A percentile compares a stretch with the other conserved stretches of the same genome.
Evolutionary conservation across 768 basidiomycete genomes (phyloP).

Genomic region (Mycena rosella): DNA sequence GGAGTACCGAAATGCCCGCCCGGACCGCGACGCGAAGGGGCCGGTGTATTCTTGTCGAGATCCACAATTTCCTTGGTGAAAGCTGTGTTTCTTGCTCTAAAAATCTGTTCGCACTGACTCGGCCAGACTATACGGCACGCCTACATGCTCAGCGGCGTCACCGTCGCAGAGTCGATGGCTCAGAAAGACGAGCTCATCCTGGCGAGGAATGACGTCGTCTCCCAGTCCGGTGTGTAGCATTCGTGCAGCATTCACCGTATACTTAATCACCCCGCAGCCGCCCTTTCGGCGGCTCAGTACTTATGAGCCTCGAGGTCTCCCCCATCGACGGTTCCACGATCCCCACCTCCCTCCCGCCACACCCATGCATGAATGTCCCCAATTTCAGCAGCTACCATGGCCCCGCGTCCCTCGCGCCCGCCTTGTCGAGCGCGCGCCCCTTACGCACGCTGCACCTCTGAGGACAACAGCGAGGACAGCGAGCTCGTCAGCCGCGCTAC

Average conservation of each 20-base stretch:
- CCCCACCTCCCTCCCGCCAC: constrained; percentile 10
- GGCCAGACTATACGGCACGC: constrained; percentile 96
- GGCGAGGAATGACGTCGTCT: constrained; percentile 93
- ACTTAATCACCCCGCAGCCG: too few species aligned
- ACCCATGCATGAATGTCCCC: constrained; percentile 27
- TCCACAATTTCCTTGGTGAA: constrained; percentile 96
- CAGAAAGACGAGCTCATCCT: constrained; percentile 97
- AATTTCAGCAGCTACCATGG: constrained; percentile 38
- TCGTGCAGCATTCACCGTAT: too few species aligned
- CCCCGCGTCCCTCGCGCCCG: constrained; percentile 26
- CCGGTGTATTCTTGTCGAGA: constrained; percentile 81
- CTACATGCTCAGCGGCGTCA: constrained; percentile 90
- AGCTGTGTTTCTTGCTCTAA: constrained; percentile 63
- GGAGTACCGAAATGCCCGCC: too few species aligned
- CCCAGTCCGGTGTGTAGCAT: too few species aligned
- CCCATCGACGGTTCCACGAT: constrained; percentile 22
- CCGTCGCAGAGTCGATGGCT: too few species aligned
- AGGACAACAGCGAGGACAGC: too few species aligned
- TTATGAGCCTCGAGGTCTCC: too few species aligned
- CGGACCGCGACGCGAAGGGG: constrained; percentile 91
- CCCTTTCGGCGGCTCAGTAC: too few species aligned
- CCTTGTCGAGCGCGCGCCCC: constrained; percentile 30
- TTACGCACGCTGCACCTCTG: constrained; percentile 38
- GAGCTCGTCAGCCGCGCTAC: too few species aligned
- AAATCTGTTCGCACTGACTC: too few species aligned